Evolutionary conservation across 129 eudicot genomes (phyloP), one percentile per base, ranked within the genome.

Genomic region (Helichrysum umbraculigerum): DNA sequence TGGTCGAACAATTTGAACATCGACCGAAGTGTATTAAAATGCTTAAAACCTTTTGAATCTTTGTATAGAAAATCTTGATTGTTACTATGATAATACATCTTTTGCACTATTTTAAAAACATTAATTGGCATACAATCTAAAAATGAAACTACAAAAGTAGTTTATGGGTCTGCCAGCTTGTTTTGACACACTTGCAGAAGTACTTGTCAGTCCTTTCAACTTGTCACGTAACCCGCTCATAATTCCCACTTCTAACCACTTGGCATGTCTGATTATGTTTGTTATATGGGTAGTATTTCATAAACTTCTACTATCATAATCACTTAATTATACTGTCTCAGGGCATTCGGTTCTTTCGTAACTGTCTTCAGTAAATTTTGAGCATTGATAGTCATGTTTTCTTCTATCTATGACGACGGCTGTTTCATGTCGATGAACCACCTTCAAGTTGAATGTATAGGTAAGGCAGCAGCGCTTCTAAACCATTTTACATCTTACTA

Each of bases 311-410:
- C 16, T 62, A 64, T 35, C 52, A 28, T 51, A 72, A 72, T 52
- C 17, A 28, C 12, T 47, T 75, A 15, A 69, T 41, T 62, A 34
- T 34, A 20, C 7, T 76, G 59, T 41, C 66, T 75, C 88, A 92
- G 98, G 93, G 90, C 67, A 82, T 92, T 79, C 91, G 93, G 21
- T 87, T 89, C 84, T 92, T 92, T 68, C 82, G 89, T 15, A 89
- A 84, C 71, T 87, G 89, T 81, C 93, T 92, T 71, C 89, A 87
- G 22, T 52, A 52, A 52, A 16, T 52, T 52, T 17, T 52, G 21
- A 52, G 20, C 59, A 52, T 16, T 19, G 19, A 52, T 5, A 4
- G 59, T 3, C 59, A 2, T 52, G 59, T 3, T 52, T 15, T 52
- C 59, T 3, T 52, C 21, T 52, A 19, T 5, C 59, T 15, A 19